phyloP scores from a whole-genome alignment of 1,284 basidiomycete species.

The Ustilago lituana region DNA sequence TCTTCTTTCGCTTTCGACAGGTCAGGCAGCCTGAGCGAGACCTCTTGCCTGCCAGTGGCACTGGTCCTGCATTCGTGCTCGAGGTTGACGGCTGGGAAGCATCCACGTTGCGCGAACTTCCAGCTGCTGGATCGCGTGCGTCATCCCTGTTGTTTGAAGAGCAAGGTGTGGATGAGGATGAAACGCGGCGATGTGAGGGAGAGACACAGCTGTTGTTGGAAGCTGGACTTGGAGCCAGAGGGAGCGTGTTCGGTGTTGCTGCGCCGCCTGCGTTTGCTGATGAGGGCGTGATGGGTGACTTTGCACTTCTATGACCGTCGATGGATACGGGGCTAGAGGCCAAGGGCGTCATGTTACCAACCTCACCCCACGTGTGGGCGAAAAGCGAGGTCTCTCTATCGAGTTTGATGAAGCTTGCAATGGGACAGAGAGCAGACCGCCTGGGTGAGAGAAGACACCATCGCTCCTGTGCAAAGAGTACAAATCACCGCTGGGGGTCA shows the following conservation, averaged over 20 bases:
- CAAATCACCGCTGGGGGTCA: no score
- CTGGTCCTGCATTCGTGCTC: neutral
- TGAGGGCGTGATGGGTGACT: neutral
- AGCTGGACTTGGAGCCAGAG: neutral
- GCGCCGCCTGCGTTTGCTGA: neutral
- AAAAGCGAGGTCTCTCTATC: no score
- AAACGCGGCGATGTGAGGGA: neutral
- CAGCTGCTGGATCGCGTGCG: neutral
- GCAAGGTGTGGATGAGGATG: neutral
- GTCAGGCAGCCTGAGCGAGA: conserved; percentile 43
- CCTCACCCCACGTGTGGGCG: neutral
- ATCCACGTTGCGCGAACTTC: conserved; percentile 1
- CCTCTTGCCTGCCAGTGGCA: conserved; percentile 23
- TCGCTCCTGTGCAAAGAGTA: no score
- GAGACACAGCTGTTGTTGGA: neutral
- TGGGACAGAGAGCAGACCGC: no score
- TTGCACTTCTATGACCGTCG: neutral
- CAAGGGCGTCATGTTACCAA: neutral
- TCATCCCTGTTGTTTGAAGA: conserved; percentile 1
- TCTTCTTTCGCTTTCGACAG: conserved; percentile 45
- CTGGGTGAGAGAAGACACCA: no score
- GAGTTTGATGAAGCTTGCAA: neutral
- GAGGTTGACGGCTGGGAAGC: neutral
- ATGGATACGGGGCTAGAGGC: neutral
- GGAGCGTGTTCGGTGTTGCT: no score